A percentile compares a stretch with the other conserved stretches of the same genome.
These are phyloP conservation scores for Apiotrichum veenhuisii DNA, from an alignment of 1,284 basidiomycete genomes.

Conservation along the genomic window DNA sequence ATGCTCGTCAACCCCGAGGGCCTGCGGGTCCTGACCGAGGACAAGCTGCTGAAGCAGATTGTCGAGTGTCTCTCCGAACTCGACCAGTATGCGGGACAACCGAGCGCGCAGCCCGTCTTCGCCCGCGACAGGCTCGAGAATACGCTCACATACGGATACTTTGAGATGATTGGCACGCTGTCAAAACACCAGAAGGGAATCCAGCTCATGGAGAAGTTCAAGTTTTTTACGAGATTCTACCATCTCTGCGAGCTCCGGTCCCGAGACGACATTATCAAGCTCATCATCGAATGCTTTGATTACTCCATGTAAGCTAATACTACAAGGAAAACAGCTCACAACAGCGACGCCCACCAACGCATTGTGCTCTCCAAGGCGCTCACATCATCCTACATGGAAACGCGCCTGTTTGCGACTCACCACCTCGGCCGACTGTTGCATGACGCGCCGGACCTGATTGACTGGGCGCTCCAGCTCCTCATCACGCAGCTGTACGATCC, in stretches of 20 bases:
- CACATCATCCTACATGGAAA: constrained; percentile 84
- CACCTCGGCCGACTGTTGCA: constrained; percentile 70
- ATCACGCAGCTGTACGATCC: constrained; percentile 95
- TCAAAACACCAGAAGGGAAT: constrained; percentile 84
- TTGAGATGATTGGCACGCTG: constrained; percentile 90
- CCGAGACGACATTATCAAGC: constrained; percentile 85
- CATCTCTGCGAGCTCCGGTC: constrained; percentile 84
- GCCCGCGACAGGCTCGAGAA: constrained; percentile 76
- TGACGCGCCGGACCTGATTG: constrained; percentile 56
- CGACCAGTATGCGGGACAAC: constrained; percentile 60
- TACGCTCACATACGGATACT: constrained; percentile 85
- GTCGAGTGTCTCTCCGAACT: constrained; percentile 85
- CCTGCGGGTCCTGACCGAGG: constrained; percentile 75
- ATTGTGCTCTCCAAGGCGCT: constrained; percentile 89
- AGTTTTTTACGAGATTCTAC: constrained; percentile 92
- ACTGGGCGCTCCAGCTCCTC: constrained; percentile 83
- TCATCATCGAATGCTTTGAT: constrained; percentile 87
- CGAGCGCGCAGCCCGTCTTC: constrained; percentile 67
- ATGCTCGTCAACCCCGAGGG: constrained; percentile 82
- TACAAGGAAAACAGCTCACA: not conserved
- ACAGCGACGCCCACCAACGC: constrained; percentile 83
- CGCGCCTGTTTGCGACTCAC: constrained; percentile 81
- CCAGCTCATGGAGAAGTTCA: constrained; percentile 86
- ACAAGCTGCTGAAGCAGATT: constrained; percentile 80
- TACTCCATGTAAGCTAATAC: constrained; percentile 65